Percentiles rank a stretch among this genome's conserved stretches.
Conservation (phyloP, 495 filamentous ascomycete species). For the Cetradonia linearis region DNA sequence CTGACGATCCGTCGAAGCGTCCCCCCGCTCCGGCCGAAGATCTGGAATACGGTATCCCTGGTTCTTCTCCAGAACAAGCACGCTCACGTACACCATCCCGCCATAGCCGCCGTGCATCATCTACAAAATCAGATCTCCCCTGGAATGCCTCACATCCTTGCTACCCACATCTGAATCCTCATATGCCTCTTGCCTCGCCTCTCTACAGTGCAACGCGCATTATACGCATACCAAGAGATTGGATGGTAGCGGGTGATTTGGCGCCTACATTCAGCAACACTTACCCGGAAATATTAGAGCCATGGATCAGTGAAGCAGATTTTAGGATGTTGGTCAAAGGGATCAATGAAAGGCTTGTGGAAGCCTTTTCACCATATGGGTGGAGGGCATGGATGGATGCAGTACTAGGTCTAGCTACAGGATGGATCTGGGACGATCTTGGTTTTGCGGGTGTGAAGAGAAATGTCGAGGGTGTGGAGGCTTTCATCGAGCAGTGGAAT, state of each 20-base stretch:
- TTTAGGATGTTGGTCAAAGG: conserved; percentile 70
- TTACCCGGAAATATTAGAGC: conserved; percentile 90
- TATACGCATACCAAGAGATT: conserved; percentile 84
- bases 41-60: conserved; percentile 17
- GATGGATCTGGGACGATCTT: conserved; percentile 90
- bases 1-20: conserved; percentile 20
- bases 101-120: conserved; percentile 10
- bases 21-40: conserved; percentile 23
- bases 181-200: conserved; percentile 66
- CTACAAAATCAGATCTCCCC: conserved; percentile 33
- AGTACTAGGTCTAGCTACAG: conserved; percentile 64
- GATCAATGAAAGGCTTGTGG: conserved; percentile 61
- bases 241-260: conserved; percentile 82
- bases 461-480: conserved; percentile 55
- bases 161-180: conserved; percentile 85
- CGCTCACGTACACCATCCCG: conserved; percentile 8
- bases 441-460: conserved; percentile 62
- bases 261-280: conserved; percentile 87
- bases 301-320: conserved; percentile 65
- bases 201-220: conserved; percentile 71
- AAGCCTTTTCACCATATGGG: conserved; percentile 64
- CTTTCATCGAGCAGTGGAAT: conserved; percentile 77
- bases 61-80: conserved; percentile 2
- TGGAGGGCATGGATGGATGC: conserved; percentile 52
- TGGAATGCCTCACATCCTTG: conserved; percentile 90